Conservation (phyloP, 169 alveolate genomes). For the Plasmodium coatneyi region DNA sequence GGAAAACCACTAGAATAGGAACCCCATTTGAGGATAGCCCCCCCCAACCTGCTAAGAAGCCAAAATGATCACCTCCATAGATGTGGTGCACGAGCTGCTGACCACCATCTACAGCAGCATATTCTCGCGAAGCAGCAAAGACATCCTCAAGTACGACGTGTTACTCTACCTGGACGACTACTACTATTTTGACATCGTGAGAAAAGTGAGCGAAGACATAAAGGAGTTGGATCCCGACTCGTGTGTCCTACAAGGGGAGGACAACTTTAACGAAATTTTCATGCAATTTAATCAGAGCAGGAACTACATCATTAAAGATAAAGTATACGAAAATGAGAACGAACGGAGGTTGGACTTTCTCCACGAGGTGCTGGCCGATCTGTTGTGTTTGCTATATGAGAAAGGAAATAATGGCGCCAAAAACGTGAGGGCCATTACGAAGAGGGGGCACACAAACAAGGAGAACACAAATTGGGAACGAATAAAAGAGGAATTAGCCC, state of each 20-base stretch:
- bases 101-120: constrained; percentile 35
- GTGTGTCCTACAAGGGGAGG: not conserved
- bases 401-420: not conserved
- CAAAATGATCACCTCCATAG: constrained; percentile 54
- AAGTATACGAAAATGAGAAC: constrained; percentile 15
- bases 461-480: not conserved
- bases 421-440: not conserved
- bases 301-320: constrained; percentile 37
- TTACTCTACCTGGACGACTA: constrained; percentile 34
- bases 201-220: constrained; percentile 37
- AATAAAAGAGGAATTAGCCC: constrained; percentile 7
- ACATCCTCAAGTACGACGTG: constrained; percentile 48
- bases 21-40: not conserved
- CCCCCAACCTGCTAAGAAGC: not conserved
- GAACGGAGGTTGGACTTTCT: constrained; percentile 51
- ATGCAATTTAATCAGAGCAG: constrained; percentile 7
- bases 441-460: not conserved
- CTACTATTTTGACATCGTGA: constrained; percentile 36
- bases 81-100: constrained; percentile 51
- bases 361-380: constrained; percentile 36
- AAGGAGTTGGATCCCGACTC: constrained; percentile 31
- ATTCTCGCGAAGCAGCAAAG: constrained; percentile 34
- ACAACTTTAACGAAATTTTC: constrained; percentile 13
- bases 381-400: constrained; percentile 27
- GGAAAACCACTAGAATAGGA: not conserved